A percentile compares a stretch with the other conserved stretches of the same genome.
These are phyloP conservation scores for Jamesozyma spencerorum DNA, from an alignment of 805 yeast species.

Conservation along the genomic window DNA sequence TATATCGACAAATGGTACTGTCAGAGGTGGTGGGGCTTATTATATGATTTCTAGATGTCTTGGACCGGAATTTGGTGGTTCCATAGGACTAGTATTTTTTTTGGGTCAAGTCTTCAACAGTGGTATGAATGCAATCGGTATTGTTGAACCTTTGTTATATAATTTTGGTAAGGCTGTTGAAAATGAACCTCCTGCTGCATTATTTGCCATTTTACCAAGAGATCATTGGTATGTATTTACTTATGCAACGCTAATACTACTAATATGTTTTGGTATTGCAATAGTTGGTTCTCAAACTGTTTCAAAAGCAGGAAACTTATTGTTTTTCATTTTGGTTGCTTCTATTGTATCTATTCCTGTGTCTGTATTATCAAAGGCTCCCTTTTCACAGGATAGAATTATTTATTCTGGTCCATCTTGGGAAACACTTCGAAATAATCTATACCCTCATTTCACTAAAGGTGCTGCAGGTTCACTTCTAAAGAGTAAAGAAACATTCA, in stretches of 20 bases:
- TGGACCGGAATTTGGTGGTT: slow-evolving; percentile 98
- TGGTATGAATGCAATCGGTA: slow-evolving; percentile 91
- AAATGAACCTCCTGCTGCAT: slow-evolving; percentile 25
- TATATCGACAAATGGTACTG: slow-evolving; percentile 94
- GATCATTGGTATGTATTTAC: slow-evolving; percentile 58
- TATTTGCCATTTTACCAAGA: slow-evolving; percentile 52
- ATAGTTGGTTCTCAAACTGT: slow-evolving; percentile 74
- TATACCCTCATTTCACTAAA: slow-evolving; percentile 70
- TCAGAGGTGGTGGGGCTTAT: slow-evolving; percentile 96
- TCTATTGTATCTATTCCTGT: slow-evolving; percentile 79
- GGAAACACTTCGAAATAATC: slow-evolving; percentile 54
- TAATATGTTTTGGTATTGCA: slow-evolving; percentile 66
- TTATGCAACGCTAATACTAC: slow-evolving; percentile 63
- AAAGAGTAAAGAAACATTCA: slow-evolving; percentile 58
- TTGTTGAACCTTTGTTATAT: slow-evolving; percentile 78
- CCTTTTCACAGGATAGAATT: slow-evolving; percentile 46
- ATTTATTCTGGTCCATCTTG: slow-evolving; percentile 67
- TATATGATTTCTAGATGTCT: slow-evolving; percentile 91
- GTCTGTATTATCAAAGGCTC: slow-evolving; percentile 56
- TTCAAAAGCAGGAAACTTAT: slow-evolving; percentile 68
- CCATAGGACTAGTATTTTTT: slow-evolving; percentile 89
- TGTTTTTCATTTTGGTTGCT: slow-evolving; percentile 55
- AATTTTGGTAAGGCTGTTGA: slow-evolving; percentile 49
- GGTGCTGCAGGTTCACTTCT: slow-evolving; percentile 88
- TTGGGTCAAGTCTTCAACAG: slow-evolving; percentile 89